phyloP scores from a whole-genome alignment of 139 green algal genomes.

The Pleodorina starrii region DNA sequence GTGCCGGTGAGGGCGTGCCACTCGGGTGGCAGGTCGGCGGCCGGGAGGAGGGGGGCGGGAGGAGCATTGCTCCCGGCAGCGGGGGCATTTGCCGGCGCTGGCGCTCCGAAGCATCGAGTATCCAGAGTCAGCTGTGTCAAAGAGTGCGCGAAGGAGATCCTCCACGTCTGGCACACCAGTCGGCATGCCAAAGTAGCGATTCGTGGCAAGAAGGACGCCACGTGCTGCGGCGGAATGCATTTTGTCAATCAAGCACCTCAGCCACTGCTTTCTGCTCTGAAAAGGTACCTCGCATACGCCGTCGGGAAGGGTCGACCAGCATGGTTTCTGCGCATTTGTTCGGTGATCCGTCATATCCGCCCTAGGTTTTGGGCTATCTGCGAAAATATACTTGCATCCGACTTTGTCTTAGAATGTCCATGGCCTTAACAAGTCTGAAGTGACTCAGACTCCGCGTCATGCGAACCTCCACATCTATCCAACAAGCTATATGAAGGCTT shows the following conservation, averaged over 20 bases:
- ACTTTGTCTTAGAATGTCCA: too few relatives aligned
- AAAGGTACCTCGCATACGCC: slow-evolving; percentile 10
- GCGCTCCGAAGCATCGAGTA: background rate
- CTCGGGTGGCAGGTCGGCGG: background rate
- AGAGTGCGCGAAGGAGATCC: background rate
- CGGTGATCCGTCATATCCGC: too few relatives aligned
- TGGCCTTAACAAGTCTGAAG: too few relatives aligned
- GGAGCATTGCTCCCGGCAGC: background rate
- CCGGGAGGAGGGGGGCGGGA: background rate
- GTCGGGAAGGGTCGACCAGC: slow-evolving; percentile 7
- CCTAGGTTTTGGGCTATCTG: too few relatives aligned
- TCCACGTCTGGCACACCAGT: slow-evolving; percentile 15
- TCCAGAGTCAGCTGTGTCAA: background rate
- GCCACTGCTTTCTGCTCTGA: too few relatives aligned
- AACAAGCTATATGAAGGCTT: too few relatives aligned
- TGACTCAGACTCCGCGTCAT: too few relatives aligned
- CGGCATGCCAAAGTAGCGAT: background rate
- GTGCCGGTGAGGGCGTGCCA: background rate
- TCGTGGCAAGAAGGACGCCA: background rate
- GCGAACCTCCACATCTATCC: too few relatives aligned
- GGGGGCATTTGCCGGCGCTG: background rate
- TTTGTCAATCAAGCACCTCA: slow-evolving; percentile 29
- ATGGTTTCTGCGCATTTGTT: background rate
- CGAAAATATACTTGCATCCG: too few relatives aligned
- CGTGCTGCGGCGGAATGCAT: background rate